phyloP scores from a whole-genome alignment of 306 rosid genomes.

The Quercus gilva region DNA sequence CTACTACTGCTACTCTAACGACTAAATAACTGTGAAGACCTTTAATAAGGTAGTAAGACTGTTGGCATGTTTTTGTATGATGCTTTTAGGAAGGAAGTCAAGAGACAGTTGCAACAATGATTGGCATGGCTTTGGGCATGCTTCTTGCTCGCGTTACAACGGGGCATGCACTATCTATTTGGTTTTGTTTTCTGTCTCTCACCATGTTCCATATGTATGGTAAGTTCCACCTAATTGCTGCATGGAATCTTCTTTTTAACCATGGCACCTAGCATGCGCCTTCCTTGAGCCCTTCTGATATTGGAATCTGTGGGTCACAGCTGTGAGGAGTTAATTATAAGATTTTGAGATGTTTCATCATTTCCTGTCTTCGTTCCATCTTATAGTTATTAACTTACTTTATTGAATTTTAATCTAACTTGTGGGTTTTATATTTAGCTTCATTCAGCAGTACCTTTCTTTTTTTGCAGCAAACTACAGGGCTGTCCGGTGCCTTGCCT shows the following conservation, averaged over 20 bases:
- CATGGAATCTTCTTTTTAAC: neutral
- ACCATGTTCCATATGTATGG: constrained; percentile 89
- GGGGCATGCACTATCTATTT: constrained; percentile 71
- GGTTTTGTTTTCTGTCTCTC: constrained; percentile 75
- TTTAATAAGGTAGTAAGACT: constrained; percentile 7
- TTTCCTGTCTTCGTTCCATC: neutral
- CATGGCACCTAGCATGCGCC: neutral
- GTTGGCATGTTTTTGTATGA: constrained; percentile 7
- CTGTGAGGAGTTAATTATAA: neutral
- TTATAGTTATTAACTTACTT: neutral
- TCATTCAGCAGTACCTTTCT: neutral
- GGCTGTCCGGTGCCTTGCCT: constrained; percentile 82
- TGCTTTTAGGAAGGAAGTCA: constrained; percentile 62
- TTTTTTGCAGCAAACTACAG: constrained; percentile 69
- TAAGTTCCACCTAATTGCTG: constrained; percentile 30
- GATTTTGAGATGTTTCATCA: neutral
- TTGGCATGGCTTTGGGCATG: constrained; percentile 91
- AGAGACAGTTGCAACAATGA: constrained; percentile 77
- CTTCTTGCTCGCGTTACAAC: constrained; percentile 73
- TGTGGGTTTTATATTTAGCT: constrained; percentile 3
- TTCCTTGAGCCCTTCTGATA: neutral
- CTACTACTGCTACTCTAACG: constrained; percentile 1
- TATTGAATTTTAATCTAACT: neutral
- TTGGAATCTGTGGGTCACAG: neutral
- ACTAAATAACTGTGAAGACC: neutral